These are phyloP conservation scores for Metarhizium anisopliae DNA, from an alignment of 2,329 filamentous ascomycete species.

Conservation along the genomic window DNA sequence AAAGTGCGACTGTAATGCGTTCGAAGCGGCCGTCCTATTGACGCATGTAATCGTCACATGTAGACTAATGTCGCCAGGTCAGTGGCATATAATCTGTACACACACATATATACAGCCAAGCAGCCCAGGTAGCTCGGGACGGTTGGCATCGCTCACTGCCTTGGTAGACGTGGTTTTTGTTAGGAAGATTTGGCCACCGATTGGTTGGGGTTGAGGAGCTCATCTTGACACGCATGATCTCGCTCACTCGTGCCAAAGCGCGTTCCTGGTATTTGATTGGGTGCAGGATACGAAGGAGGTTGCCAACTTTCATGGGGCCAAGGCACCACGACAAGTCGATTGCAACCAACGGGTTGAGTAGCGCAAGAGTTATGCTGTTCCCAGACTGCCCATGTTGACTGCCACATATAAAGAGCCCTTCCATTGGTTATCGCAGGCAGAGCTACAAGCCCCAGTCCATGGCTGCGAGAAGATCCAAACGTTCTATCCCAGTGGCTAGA, in stretches of 20 bases:
- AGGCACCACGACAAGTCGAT: neutral
- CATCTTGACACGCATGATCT: conserved; percentile 6
- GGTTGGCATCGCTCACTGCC: neutral
- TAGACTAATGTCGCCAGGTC: too few species aligned
- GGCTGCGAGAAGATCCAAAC: neutral
- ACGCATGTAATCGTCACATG: too few species aligned
- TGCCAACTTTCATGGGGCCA: neutral
- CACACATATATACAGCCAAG: too few species aligned
- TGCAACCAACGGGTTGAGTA: conserved; percentile 3
- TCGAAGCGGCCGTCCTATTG: too few species aligned
- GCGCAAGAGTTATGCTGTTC: neutral
- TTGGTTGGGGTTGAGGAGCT: neutral
- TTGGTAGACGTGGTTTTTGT: neutral
- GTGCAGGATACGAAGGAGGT: neutral
- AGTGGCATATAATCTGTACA: too few species aligned
- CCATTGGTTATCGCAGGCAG: conserved; percentile 1
- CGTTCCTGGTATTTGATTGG: conserved; percentile 4
- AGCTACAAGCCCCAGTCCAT: neutral
- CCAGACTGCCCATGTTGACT: neutral
- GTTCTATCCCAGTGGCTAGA: neutral
- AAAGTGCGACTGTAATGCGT: too few species aligned
- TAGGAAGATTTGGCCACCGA: neutral
- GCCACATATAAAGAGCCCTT: neutral
- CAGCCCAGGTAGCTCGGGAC: neutral
- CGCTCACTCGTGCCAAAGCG: conserved; percentile 6